phyloP scores from a whole-genome alignment of 257 asterid genomes.

The Nicotiana tabacum region DNA sequence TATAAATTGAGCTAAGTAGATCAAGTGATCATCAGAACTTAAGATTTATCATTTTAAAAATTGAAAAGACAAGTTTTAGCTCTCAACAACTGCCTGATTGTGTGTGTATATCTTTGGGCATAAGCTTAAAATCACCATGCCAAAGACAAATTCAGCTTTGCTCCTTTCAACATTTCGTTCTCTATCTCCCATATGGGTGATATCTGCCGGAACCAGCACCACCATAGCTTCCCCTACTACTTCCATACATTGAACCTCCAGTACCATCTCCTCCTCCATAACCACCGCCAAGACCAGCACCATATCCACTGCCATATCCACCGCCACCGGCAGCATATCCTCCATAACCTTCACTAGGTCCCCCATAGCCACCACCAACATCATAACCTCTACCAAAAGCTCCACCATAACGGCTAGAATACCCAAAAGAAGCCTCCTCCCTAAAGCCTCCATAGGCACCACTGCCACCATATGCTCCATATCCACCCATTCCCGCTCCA shows the following conservation, averaged over 20 bases:
- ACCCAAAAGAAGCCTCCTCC: constrained; percentile 15
- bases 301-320: constrained; percentile 34
- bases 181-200: constrained; percentile 59
- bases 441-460: constrained; percentile 30
- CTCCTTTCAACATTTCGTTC: not conserved
- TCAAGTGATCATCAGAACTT: not conserved
- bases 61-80: not conserved
- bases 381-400: constrained; percentile 10
- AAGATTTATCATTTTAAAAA: not conserved
- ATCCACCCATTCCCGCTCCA: constrained; percentile 19
- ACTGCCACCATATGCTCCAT: constrained; percentile 39
- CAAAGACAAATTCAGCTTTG: not conserved
- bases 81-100: not conserved
- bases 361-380: constrained; percentile 12
- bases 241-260: constrained; percentile 19
- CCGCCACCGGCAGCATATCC: constrained; percentile 10
- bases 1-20: not conserved
- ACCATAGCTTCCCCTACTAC: constrained; percentile 32
- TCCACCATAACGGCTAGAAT: constrained; percentile 18
- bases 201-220: constrained; percentile 38
- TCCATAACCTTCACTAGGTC: constrained; percentile 11
- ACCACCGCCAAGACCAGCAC: constrained; percentile 30
- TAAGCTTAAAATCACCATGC: not conserved
- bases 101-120: not conserved
- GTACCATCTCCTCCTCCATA: constrained; percentile 12